These are phyloP conservation scores for Ehretia macrophylla DNA, from an alignment of 257 asterid genomes.

Conservation along the genomic window DNA sequence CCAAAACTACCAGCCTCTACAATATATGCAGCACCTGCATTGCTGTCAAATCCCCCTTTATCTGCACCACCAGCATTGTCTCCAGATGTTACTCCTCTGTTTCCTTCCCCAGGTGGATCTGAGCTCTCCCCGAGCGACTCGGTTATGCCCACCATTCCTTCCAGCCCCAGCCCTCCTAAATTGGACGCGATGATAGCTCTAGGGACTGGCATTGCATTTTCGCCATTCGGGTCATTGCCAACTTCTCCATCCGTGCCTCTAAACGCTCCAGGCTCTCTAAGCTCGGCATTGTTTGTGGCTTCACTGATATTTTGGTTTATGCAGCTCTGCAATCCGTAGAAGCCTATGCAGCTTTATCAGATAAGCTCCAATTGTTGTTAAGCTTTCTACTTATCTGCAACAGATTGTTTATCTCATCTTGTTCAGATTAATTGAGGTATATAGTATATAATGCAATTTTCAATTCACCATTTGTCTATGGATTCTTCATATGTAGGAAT, in stretches of 20 bases:
- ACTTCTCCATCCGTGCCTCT: slow-evolving; percentile 33
- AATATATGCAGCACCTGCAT: slow-evolving; percentile 81
- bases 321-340: background rate
- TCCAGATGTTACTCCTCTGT: slow-evolving; percentile 69
- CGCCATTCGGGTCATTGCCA: slow-evolving; percentile 41
- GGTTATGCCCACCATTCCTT: slow-evolving; percentile 65
- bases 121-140: slow-evolving; percentile 69
- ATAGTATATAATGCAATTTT: background rate
- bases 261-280: slow-evolving; percentile 18
- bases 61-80: slow-evolving; percentile 53
- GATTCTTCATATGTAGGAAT: background rate
- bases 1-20: slow-evolving; percentile 45
- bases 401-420: background rate
- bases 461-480: background rate
- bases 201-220: slow-evolving; percentile 45
- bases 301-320: slow-evolving; percentile 30
- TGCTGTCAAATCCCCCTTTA: slow-evolving; percentile 55
- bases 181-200: slow-evolving; percentile 59
- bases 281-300: slow-evolving; percentile 25
- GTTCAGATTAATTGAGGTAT: background rate
- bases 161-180: slow-evolving; percentile 93
- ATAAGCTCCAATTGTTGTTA: background rate
- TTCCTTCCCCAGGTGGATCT: slow-evolving; percentile 73
- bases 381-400: slow-evolving; percentile 20
- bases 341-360: background rate